Evolutionary conservation across 78 protist species (phyloP), one percentile per base, ranked within the genome.

Genomic region (Dictyostelium capitatum): DNA sequence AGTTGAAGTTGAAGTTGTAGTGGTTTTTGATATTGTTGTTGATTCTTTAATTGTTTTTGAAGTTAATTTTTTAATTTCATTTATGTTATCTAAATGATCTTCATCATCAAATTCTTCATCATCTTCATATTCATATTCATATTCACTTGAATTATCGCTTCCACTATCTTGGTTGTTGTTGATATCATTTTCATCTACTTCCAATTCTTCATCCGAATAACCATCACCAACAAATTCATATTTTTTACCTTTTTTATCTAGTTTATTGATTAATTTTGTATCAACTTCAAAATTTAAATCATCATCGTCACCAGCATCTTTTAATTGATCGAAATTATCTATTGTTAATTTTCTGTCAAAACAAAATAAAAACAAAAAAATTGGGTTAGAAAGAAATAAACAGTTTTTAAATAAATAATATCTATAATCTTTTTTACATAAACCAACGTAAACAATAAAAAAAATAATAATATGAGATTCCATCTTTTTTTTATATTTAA

Each of bases 231-330:
- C 70, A 78, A 78, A 78, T 41, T 78, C 43, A 32, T 78, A 78
- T 19, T 78, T 48, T 54, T 32, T 78, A 4, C 57, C 83, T 20
- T 78, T 37, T 53, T 54, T 48, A 30, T 78, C 48, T 8, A 78
- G 30, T 30, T 53, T 78, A 46, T 78, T 32, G 8, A 78, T 78
- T 53, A 53, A 14, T 30, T 78, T 53, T 1, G 54, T 20, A 78
- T 78, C 69, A 32, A 78, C 54, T 78, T 78, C 83, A 14, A 78
- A 41, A 78, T 78, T 70, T 54, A 78, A n/a, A 30, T 72, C 79
- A 37, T 72, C 79, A 43, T 72, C 79, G 3, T 30, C 48, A 72
- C 43, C 79, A 20, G 20, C 37, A 17, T 72, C 41, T 43, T 72
- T 23, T 9, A 72, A 72, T 43, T 72, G 54, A 19, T 72, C 79